These are phyloP conservation scores for Verticillium nonalfalfae DNA, from an alignment of 2,329 filamentous ascomycete genomes.

Conservation along the genomic window DNA sequence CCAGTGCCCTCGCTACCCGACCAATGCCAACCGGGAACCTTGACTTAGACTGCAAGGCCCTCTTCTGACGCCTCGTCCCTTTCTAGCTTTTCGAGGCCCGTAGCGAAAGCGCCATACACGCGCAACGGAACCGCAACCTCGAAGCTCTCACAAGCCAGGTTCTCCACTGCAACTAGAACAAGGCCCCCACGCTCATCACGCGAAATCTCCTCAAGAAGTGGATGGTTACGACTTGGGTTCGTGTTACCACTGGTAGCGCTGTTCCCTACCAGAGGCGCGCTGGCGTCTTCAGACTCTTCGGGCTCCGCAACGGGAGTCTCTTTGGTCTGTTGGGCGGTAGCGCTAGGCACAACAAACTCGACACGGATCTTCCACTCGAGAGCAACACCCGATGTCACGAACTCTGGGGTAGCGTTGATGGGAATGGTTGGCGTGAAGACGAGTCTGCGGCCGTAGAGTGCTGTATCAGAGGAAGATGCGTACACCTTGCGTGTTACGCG, in stretches of 20 bases:
- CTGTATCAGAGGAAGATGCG: slow-evolving; percentile 71
- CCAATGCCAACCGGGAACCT: neutral
- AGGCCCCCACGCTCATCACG: slow-evolving; percentile 70
- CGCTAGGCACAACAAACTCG: slow-evolving; percentile 77
- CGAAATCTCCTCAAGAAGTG: slow-evolving; percentile 72
- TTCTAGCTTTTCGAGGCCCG: slow-evolving; percentile 49
- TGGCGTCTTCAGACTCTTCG: slow-evolving; percentile 8
- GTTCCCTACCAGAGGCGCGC: slow-evolving; percentile 22
- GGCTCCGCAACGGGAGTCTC: slow-evolving; percentile 6
- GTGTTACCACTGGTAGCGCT: neutral
- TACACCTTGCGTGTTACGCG: slow-evolving; percentile 81
- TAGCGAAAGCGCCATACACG: slow-evolving; percentile 64
- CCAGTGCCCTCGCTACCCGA: neutral
- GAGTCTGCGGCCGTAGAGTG: slow-evolving; percentile 71
- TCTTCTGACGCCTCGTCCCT: slow-evolving; percentile 47
- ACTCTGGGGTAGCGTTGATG: slow-evolving; percentile 76
- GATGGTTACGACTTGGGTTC: slow-evolving; percentile 24
- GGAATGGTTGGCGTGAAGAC: slow-evolving; percentile 83
- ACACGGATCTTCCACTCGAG: slow-evolving; percentile 85
- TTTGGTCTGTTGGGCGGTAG: neutral
- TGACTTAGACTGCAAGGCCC: slow-evolving; percentile 28
- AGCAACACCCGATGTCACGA: slow-evolving; percentile 82
- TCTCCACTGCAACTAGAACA: slow-evolving; percentile 71
- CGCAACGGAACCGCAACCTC: slow-evolving; percentile 80
- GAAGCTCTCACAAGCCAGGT: slow-evolving; percentile 79